Percentiles rank a stretch among this genome's conserved stretches.
Conservation (phyloP, 2,329 filamentous ascomycete species). For the Tolypocladium amazonense region DNA sequence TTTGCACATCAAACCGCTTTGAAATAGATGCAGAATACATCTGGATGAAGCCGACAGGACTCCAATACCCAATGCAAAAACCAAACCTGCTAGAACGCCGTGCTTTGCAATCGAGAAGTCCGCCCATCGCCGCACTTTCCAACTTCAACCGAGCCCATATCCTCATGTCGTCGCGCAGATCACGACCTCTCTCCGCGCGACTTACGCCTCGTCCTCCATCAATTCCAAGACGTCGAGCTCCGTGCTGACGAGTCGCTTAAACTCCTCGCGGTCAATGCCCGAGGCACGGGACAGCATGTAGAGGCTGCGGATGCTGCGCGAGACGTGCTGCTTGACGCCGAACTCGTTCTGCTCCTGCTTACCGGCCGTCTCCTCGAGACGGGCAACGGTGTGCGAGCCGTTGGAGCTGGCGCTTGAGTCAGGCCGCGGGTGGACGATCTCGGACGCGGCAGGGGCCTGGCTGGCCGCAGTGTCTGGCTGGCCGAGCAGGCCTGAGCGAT, state of each 20-base stretch:
- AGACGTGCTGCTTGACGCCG: slow-evolving; percentile 70
- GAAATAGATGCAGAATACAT: neutral
- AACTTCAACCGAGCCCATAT: neutral
- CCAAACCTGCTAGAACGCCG: neutral
- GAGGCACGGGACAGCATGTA: slow-evolving; percentile 59
- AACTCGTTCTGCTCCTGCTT: slow-evolving; percentile 55
- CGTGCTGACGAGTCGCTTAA: slow-evolving; percentile 58
- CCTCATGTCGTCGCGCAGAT: neutral
- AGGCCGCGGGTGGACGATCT: slow-evolving; percentile 46
- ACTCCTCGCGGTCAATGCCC: slow-evolving; percentile 66
- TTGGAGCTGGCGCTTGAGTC: slow-evolving; percentile 47
- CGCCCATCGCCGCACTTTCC: neutral
- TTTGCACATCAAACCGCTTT: neutral
- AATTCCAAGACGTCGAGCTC: slow-evolving; percentile 62
- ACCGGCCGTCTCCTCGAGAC: slow-evolving; percentile 44
- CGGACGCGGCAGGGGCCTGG: slow-evolving; percentile 13
- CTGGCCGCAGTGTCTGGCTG: neutral
- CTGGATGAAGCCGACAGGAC: neutral
- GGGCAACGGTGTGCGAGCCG: slow-evolving; percentile 48
- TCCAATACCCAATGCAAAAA: neutral
- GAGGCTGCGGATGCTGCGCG: slow-evolving; percentile 65
- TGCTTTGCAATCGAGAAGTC: neutral
- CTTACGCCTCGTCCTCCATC: slow-evolving; percentile 46
- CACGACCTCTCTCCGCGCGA: neutral
- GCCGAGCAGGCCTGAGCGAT: neutral